Percentiles rank a stretch among this genome's conserved stretches.
phyloP scores from a whole-genome alignment of 768 basidiomycete species.

The Mycena belliarum region DNA sequence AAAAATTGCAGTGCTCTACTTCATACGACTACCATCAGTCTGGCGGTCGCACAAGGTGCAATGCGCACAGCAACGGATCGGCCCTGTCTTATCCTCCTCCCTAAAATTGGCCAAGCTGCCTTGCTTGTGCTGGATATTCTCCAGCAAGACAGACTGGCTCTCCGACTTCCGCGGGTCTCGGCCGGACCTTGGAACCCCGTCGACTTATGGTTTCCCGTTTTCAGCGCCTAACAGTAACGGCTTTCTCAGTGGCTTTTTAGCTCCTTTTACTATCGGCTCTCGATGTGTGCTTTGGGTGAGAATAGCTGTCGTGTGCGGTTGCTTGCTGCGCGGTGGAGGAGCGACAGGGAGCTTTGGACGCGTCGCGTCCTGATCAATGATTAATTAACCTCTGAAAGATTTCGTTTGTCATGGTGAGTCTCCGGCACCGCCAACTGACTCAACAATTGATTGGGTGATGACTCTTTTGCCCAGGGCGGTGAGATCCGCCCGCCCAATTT shows the following conservation, averaged over 20 bases:
- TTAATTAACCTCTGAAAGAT: not conserved
- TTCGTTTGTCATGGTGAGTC: constrained; percentile 7
- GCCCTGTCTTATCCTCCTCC: too few species aligned
- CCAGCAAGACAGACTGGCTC: too few species aligned
- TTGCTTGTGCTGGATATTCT: too few species aligned
- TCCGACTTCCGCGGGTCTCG: too few species aligned
- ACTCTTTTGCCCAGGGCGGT: not conserved
- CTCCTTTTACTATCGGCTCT: too few species aligned
- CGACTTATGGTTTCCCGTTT: not conserved
- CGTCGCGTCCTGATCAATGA: not conserved
- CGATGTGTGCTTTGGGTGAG: not conserved
- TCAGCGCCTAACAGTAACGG: too few species aligned
- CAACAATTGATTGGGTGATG: not conserved
- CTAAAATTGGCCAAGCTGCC: too few species aligned
- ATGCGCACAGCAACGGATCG: too few species aligned
- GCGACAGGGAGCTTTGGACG: not conserved
- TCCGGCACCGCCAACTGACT: constrained; percentile 1
- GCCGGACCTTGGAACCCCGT: not conserved
- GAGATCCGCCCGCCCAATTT: not conserved
- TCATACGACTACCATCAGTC: too few species aligned
- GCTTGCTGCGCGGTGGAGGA: not conserved
- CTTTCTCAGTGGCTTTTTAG: not conserved
- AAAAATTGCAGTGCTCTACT: too few species aligned
- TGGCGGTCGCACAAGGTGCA: too few species aligned
- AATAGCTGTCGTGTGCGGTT: not conserved